These are phyloP conservation scores for Astrothelium macrocarpum DNA, from an alignment of 495 filamentous ascomycete genomes.

Conservation along the genomic window DNA sequence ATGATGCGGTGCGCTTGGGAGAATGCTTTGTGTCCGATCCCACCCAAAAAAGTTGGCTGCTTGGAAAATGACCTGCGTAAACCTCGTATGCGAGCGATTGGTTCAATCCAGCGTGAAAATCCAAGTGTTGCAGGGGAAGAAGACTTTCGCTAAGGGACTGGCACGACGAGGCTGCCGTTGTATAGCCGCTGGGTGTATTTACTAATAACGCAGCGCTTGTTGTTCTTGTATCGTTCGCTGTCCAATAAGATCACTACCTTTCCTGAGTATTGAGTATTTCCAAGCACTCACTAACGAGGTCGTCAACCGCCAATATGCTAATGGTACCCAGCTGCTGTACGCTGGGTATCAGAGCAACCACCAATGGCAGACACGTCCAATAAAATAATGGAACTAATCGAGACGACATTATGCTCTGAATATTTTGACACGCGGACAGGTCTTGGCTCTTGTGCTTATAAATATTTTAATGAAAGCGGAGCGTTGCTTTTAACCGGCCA, in stretches of 20 bases:
- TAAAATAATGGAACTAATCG: background rate
- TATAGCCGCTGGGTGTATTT: background rate
- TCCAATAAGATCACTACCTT: background rate
- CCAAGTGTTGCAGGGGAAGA: background rate
- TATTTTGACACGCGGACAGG: background rate
- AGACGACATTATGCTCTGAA: background rate
- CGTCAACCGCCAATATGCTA: background rate
- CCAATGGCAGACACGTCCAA: background rate
- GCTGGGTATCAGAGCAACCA: background rate
- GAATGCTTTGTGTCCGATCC: background rate
- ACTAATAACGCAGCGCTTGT: background rate
- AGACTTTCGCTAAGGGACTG: conserved; percentile 1
- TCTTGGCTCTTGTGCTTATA: background rate
- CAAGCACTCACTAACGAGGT: background rate
- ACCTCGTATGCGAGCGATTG: conserved; percentile 28
- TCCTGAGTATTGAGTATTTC: background rate
- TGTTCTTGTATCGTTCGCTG: background rate
- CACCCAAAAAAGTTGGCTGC: conserved; percentile 17
- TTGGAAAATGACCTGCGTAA: conserved; percentile 16
- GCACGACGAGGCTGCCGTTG: background rate
- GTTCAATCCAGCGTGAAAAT: conserved; percentile 27
- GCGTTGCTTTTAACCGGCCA: conserved; percentile 1
- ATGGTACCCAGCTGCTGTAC: background rate
- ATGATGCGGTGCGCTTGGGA: background rate
- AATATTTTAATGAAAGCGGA: background rate